Base-by-base conservation (phyloP, 1,139 yeast species). In the Suhomyces bolitotheri region DNA sequence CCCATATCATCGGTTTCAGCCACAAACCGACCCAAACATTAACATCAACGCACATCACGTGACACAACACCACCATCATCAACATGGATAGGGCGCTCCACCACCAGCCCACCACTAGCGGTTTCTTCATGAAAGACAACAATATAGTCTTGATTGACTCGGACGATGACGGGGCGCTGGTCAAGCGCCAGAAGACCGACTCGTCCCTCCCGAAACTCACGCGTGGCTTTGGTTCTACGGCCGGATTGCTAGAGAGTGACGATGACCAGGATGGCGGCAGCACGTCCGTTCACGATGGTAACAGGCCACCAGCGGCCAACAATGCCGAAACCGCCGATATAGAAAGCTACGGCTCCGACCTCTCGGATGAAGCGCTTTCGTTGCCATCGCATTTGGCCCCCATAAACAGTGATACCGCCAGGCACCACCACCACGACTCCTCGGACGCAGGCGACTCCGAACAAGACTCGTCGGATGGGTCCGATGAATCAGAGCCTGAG, bases 131-230 rank as follows among this genome's bases (percentile, higher is more conserved):
- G 34, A 29, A 31, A 22, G 33, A 33, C 37, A 33, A 40, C 44
- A 49, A 44, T 38, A 41, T 48, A 27, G 51, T 48, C 32, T 43
- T 48, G 44, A 44, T 48, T 25, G 51, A 48, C 42, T 48, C 52
- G 28, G 52, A 48, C 34, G 45, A 44, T 23, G 52, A 47, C 28
- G 31, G 38, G 7, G 25, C 38, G 11, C 25, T 30, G 25, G 39
- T 34, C 25, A 44, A 44, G 36, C 41, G 41, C 21, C 48, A 40
- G 29, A 38, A 36, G 33, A 23, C 31, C 6, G 33, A 29, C 13
- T 26, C 33, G 14, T 34, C 33, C 6, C 24, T 33, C 24, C 36
- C 39, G 20, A 38, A 35, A 30, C 25, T 44, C 25, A 39, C 48
- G 25, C 33, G 42, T 12, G 48, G 43, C 7, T 44, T 44, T 28